Conservation (phyloP, 441 rosid genomes). For the Codiaeum variegatum region DNA sequence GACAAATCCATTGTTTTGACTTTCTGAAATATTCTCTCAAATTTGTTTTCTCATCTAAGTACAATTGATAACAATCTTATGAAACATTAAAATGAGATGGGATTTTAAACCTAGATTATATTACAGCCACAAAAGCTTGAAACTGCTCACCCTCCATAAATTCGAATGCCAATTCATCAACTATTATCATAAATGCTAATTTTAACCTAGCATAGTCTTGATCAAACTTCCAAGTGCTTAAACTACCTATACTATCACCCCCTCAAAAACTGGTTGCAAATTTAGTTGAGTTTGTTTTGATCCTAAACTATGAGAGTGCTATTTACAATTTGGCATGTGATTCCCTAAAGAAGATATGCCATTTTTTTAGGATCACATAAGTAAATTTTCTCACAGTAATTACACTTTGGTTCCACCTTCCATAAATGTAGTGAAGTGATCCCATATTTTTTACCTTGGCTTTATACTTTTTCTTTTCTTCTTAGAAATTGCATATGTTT, state of each 20-base stretch:
- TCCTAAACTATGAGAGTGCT: too few species aligned
- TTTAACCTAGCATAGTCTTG: too few species aligned
- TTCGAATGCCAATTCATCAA: not conserved
- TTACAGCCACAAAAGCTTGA: not conserved
- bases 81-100: not conserved
- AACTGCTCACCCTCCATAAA: not conserved
- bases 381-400: not conserved
- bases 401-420: not conserved
- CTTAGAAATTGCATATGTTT: too few species aligned
- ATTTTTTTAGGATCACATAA: not conserved
- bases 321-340: not conserved
- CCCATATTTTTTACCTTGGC: too few species aligned
- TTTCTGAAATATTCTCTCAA: too few species aligned
- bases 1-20: not conserved
- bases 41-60: not conserved
- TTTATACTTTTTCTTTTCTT: too few species aligned
- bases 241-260: too few species aligned
- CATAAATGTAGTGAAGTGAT: too few species aligned
- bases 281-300: not conserved
- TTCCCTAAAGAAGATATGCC: too few species aligned
- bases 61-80: not conserved
- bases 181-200: too few species aligned
- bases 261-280: too few species aligned
- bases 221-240: too few species aligned
- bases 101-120: not conserved